Conservation (phyloP, 2,329 filamentous ascomycete species). For the Chrysoporthe deuterocubensis region DNA sequence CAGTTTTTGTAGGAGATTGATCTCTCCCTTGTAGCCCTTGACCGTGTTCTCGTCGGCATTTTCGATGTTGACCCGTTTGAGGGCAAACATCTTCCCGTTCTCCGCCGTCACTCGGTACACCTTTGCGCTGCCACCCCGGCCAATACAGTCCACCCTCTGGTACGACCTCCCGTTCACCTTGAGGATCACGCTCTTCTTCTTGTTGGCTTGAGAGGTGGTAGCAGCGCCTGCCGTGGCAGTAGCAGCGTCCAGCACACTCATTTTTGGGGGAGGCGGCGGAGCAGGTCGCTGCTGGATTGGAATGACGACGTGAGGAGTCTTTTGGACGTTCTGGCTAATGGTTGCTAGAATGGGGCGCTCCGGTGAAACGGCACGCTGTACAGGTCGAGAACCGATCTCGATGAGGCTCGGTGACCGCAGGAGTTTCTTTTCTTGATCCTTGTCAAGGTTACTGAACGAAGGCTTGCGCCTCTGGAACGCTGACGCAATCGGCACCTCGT, state of each 20-base stretch:
- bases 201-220: conserved; percentile 67
- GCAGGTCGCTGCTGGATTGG: conserved; percentile 64
- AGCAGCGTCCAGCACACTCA: conserved; percentile 92
- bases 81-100: conserved; percentile 91
- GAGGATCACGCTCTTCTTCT: conserved; percentile 80
- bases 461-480: conserved; percentile 68
- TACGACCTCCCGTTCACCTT: conserved; percentile 91
- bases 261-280: conserved; percentile 83
- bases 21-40: conserved; percentile 90
- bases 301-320: conserved; percentile 58
- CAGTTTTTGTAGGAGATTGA: conserved; percentile 83
- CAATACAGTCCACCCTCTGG: conserved; percentile 86
- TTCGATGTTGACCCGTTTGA: conserved; percentile 91
- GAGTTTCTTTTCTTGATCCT: conserved; percentile 55
- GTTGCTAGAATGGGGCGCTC: conserved; percentile 60
- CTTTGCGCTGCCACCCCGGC: conserved; percentile 88
- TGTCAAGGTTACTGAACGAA: conserved; percentile 48
- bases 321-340: conserved; percentile 54
- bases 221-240: conserved; percentile 82
- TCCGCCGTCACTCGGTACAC: conserved; percentile 97
- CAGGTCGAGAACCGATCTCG: conserved; percentile 45
- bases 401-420: conserved; percentile 51
- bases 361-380: conserved; percentile 49
- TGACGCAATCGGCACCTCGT: conserved; percentile 65
- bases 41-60: conserved; percentile 85